Percentiles rank a stretch among this genome's conserved stretches.
phyloP scores from a whole-genome alignment of 2,329 filamentous ascomycete species.

The Fusarium sp. region DNA sequence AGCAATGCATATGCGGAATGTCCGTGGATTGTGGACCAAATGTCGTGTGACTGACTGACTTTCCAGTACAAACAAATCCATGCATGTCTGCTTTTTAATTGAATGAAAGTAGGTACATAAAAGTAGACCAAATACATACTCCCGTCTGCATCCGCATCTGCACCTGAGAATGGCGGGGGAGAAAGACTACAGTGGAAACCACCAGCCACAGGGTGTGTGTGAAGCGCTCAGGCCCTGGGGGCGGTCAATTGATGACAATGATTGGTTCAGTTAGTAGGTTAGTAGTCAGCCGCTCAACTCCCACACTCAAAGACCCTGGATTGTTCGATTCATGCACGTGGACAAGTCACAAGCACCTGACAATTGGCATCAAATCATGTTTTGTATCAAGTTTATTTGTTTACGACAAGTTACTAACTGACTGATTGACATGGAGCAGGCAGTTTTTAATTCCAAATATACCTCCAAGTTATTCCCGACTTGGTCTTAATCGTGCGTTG shows the following conservation, averaged over 20 bases:
- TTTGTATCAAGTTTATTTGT: too few relatives aligned
- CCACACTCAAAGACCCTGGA: constrained; percentile 9
- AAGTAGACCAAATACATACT: too few relatives aligned
- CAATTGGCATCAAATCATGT: not conserved
- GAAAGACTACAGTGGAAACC: not conserved
- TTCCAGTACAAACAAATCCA: not conserved
- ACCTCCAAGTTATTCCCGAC: too few relatives aligned
- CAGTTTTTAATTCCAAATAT: too few relatives aligned
- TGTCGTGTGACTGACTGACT: constrained; percentile 6
- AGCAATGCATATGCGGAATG: not conserved
- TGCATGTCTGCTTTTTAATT: not conserved
- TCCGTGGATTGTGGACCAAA: constrained; percentile 3
- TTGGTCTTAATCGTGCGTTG: too few relatives aligned
- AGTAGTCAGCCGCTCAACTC: constrained; percentile 29
- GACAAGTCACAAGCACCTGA: constrained; percentile 28
- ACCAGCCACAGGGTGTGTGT: too few relatives aligned
- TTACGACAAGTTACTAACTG: too few relatives aligned
- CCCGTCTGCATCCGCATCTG: not conserved
- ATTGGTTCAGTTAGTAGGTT: constrained; percentile 16
- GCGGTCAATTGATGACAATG: constrained; percentile 32
- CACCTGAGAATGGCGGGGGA: constrained; percentile 6
- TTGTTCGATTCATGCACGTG: constrained; percentile 20
- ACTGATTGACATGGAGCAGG: too few relatives aligned
- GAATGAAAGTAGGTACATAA: not conserved
- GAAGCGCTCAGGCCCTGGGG: not conserved